A percentile compares a stretch with the other conserved stretches of the same genome.
Conservation (phyloP, 148 eudicot genomes). For the Rheum nobile region DNA sequence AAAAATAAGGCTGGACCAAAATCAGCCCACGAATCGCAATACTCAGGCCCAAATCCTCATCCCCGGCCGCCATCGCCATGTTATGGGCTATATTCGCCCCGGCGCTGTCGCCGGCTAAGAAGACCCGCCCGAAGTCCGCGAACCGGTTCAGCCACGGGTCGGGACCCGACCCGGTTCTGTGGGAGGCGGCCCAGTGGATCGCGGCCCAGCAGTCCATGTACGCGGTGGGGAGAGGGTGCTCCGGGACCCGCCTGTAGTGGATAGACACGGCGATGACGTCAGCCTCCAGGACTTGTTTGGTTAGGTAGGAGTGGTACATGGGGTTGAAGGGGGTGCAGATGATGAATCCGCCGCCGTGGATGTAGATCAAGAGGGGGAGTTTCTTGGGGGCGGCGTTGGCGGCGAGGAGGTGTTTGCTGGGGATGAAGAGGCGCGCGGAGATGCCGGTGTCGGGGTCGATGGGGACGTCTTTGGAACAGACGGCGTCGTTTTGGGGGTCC, state of each 20-base stretch:
- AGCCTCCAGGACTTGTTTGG: not conserved
- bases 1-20: slow-evolving; percentile 4
- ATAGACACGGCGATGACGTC: slow-evolving; percentile 6
- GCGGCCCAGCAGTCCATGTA: slow-evolving; percentile 5
- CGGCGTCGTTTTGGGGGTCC: slow-evolving; percentile 9
- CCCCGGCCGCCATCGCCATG: slow-evolving; percentile 12
- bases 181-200: slow-evolving; percentile 10
- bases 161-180: slow-evolving; percentile 11
- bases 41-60: not conserved
- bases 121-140: slow-evolving; percentile 10
- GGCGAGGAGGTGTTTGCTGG: slow-evolving; percentile 12
- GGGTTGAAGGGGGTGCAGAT: slow-evolving; percentile 1
- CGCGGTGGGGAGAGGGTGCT: slow-evolving; percentile 2
- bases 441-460: slow-evolving; percentile 4
- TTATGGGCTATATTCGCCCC: slow-evolving; percentile 18
- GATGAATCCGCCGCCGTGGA: slow-evolving; percentile 7
- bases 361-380: slow-evolving; percentile 4
- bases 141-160: slow-evolving; percentile 1
- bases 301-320: not conserved
- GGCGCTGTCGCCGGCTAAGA: slow-evolving; percentile 21
- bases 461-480: slow-evolving; percentile 5
- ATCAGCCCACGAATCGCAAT: slow-evolving; percentile 6
- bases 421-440: slow-evolving; percentile 8
- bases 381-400: slow-evolving; percentile 1
- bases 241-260: not conserved